Evolutionary conservation across 805 yeast genomes (phyloP).

Genomic region (Isabelozyma gotoi): DNA sequence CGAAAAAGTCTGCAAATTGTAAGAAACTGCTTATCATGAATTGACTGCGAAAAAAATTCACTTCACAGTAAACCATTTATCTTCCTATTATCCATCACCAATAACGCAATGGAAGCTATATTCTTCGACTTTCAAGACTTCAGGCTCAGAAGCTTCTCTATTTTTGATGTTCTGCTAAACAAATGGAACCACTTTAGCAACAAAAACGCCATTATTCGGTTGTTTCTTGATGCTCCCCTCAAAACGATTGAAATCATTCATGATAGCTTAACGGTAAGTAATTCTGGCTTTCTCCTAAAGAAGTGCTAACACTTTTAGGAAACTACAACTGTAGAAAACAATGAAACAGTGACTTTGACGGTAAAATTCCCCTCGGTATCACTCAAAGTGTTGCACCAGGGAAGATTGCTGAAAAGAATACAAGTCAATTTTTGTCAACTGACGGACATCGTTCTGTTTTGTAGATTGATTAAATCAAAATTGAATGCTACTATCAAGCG

Average conservation of each 20-base stretch:
- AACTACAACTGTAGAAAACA: slow-evolving; percentile 6
- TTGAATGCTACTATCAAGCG: not conserved
- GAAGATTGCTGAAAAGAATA: slow-evolving; percentile 21
- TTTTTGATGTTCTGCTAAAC: not conserved
- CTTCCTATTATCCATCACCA: not conserved
- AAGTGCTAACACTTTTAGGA: slow-evolving; percentile 12
- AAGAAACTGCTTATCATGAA: no score
- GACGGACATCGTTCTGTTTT: not conserved
- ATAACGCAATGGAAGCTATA: not conserved
- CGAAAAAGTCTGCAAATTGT: no score
- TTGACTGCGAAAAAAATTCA: not conserved
- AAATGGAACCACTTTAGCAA: not conserved
- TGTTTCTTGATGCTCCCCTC: not conserved
- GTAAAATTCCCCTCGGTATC: slow-evolving; percentile 28
- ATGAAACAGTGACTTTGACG: slow-evolving; percentile 12
- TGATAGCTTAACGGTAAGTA: not conserved
- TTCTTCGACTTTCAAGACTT: not conserved
- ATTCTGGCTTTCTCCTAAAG: not conserved
- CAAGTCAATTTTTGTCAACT: slow-evolving; percentile 22
- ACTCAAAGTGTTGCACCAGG: slow-evolving; percentile 19
- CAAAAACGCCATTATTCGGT: not conserved
- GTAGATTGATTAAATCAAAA: not conserved
- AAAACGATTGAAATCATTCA: not conserved
- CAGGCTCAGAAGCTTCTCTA: not conserved
- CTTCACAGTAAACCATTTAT: not conserved